Percentiles rank a stretch among this genome's conserved stretches.
phyloP scores from a whole-genome alignment of 2,329 filamentous ascomycete species.

The Ophiostoma triangulosporum region DNA sequence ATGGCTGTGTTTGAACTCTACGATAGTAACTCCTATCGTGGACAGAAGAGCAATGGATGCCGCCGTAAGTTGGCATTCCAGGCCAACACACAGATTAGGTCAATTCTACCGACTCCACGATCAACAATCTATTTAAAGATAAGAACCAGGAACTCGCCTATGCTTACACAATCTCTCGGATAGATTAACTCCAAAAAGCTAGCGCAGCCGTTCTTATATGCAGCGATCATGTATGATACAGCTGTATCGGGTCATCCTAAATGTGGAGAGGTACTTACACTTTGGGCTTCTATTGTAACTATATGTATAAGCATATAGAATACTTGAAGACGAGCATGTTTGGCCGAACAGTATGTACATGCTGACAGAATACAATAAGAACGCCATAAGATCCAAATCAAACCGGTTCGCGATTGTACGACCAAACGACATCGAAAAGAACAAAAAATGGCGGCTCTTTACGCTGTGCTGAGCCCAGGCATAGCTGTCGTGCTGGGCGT shows the following conservation, averaged over 20 bases:
- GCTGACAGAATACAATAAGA: not conserved
- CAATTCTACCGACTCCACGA: not conserved
- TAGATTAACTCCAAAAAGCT: not conserved
- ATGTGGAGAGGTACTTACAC: not conserved
- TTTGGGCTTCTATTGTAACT: not conserved
- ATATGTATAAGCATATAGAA: slow-evolving; percentile 1
- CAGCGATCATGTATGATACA: not conserved
- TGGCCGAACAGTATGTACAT: not conserved
- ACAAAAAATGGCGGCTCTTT: not conserved
- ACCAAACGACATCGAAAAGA: not conserved
- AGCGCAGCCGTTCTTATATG: not conserved
- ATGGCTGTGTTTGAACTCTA: not conserved
- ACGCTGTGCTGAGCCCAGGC: not conserved
- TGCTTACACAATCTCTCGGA: not conserved
- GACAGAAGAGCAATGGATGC: not conserved
- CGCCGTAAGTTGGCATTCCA: not conserved
- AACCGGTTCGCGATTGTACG: not conserved
- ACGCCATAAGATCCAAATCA: not conserved
- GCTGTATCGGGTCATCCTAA: not conserved
- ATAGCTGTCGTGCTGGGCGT: not conserved
- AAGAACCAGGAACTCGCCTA: not conserved
- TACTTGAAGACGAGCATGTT: not conserved
- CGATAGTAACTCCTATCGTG: not conserved
- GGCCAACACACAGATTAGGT: not conserved
- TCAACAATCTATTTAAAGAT: not conserved